These are phyloP conservation scores for Solanum piurae DNA, from an alignment of 257 asterid genomes.

Conservation along the genomic window DNA sequence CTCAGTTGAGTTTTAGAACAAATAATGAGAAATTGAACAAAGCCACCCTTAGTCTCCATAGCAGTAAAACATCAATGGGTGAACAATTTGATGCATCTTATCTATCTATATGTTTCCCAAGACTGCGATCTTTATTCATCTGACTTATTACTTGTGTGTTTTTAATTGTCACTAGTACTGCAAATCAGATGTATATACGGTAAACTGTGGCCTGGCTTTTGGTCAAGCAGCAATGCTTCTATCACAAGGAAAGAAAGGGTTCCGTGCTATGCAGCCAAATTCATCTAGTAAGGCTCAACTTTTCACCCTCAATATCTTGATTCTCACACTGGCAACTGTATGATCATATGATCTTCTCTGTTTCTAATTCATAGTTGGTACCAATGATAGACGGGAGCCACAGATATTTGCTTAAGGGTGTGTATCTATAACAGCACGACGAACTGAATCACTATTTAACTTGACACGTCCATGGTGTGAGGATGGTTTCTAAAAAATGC, in stretches of 20 bases:
- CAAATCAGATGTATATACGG: conserved; percentile 71
- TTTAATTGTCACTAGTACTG: conserved; percentile 35
- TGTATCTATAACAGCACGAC: background rate
- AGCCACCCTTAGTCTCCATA: background rate
- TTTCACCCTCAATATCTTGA: background rate
- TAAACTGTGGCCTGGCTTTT: conserved; percentile 71
- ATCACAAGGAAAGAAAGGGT: conserved; percentile 69
- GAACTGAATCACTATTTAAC: background rate
- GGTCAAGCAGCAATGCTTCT: conserved; percentile 99
- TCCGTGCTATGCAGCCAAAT: conserved; percentile 68
- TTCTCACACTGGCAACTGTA: background rate
- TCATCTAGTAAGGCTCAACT: conserved; percentile 53
- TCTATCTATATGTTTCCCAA: background rate
- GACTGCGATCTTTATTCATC: background rate
- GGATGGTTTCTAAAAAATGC: background rate
- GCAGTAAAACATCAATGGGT: background rate
- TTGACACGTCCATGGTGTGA: background rate
- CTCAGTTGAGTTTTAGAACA: background rate
- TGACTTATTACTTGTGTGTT: background rate
- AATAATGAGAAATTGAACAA: background rate
- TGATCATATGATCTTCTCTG: background rate
- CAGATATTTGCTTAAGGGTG: background rate
- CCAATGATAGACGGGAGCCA: background rate
- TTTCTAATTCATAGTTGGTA: background rate
- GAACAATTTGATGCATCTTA: background rate